Base-by-base conservation (phyloP, 169 alveolate species). In the Cryptosporidium parvum region DNA sequence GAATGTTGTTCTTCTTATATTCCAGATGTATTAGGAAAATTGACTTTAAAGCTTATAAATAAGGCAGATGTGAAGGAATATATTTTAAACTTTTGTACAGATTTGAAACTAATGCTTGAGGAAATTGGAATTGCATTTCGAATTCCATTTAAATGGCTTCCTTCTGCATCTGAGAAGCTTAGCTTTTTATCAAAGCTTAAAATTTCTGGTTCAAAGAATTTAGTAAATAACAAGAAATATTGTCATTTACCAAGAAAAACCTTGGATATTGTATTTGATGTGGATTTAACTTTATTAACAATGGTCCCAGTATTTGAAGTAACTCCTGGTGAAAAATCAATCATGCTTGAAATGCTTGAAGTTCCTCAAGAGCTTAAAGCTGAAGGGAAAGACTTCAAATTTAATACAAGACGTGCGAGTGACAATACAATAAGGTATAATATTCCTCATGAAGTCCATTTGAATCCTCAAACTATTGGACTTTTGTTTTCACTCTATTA, bases 401-500 rank as follows among this genome's bases (percentile, higher is more conserved):
- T 80, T 37, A 21, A 16, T 12, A 59, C 75, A 16, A 59, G 75
- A n/a, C 56, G 80, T 44, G 56, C 80, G 21, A 45, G 89, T 42
- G 75, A 80, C 9, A 39, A 48, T 42, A 80, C 59, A 42, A 18
- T 80, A 9, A 80, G 75, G 16, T 80, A 80, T 14, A 62, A 59
- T 62, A 80, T 80, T 26, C 89, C 89, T 3, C 89, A 80, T n/a
- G 89, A 80, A 7, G 75, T 80, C 0, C 89, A 80, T 39, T 35
- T 80, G 14, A 80, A 80, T 42, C 89, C 89, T 39, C 89, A 80
- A 18, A 65, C 89, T 10, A 65, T 80, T 42, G 89, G 89, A 21
- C 70, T 80, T 6, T 62, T 80, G 75, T 80, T 80, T 44, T 80
- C 89, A n/a, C 21, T 80, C 0, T 80, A 80, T 65, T 80, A 80